Conservation (phyloP, 2,329 filamentous ascomycete genomes). For the Pestalotiopsis sp. region DNA sequence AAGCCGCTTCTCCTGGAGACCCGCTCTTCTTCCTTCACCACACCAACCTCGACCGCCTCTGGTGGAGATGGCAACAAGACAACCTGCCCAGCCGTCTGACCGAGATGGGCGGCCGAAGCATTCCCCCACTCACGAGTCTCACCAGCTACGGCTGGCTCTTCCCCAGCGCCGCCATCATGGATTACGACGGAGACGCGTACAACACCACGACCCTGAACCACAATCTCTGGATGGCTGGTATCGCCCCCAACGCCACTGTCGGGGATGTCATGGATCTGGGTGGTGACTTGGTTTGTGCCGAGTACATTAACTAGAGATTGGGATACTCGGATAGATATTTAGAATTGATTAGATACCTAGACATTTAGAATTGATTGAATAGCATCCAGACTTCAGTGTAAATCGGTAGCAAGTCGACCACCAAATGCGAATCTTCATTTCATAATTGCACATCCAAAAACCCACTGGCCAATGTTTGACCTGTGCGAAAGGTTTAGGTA, state of each 20-base stretch:
- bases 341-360: background rate
- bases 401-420: too few relatives aligned
- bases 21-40: conserved; percentile 34
- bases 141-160: background rate
- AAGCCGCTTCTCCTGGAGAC: conserved; percentile 25
- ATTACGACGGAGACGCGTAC: conserved; percentile 15
- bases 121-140: background rate
- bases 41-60: conserved; percentile 30
- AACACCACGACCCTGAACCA: conserved; percentile 5
- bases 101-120: conserved; percentile 9
- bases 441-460: too few relatives aligned
- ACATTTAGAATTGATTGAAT: background rate
- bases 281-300: conserved; percentile 18
- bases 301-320: conserved; percentile 14
- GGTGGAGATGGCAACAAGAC: conserved; percentile 17
- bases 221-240: background rate
- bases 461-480: too few relatives aligned
- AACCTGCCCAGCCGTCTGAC: background rate
- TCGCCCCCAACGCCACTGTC: conserved; percentile 35
- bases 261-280: conserved; percentile 22
- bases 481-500: too few relatives aligned
- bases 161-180: conserved; percentile 12
- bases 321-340: background rate
- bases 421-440: too few relatives aligned
- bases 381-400: too few relatives aligned